Base-by-base conservation (phyloP, 2,329 filamentous ascomycete genomes). In the Leptographium flavum region DNA sequence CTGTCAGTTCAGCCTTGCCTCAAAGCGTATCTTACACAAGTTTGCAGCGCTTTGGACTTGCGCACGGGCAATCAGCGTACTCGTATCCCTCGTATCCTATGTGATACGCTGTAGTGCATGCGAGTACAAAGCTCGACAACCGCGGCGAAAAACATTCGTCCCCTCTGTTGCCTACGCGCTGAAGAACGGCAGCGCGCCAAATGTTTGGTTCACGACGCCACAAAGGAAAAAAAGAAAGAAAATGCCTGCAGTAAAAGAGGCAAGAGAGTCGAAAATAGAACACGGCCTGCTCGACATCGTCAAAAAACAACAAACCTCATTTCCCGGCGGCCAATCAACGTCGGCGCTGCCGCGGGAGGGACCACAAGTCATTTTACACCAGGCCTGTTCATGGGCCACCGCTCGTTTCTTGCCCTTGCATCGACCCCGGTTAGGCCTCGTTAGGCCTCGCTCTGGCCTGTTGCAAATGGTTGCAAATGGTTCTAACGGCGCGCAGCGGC, bases 301-400 rank as follows among this genome's bases (percentile, higher is more conserved):
- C 28, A 42, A n/a, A n/a, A 43, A 25, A 15, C 25, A 27, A 23
- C 19, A 19, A 23, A 43, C 14, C 32, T 50, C 46, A 40, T 48
- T 41, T 36, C 44, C 42, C 32, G 21, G 2, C 10, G 15, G 13
- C 43, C 43, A 45, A 45, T 40, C 19, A 30, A 2, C 30, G 4
- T 1, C 3, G 15, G 6, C 25, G 9, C 7, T 9, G n/a, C 11
- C 28, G 25, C 22, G 13, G 14, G 11, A 33, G 10, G 43, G 28
- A 39, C 45, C 39, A 46, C 39, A 46, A 35, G n/a, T 46, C 45
- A 46, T 46, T 42, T 42, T 15, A 42, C 39, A 28, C 19, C 36
- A 38, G 42, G 42, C 36, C 43, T 39, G 43, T 9, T 31, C 17
- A 19, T 17, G 23, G 37, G 17, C 11, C 17, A 21, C 19, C 37